phyloP scores from a whole-genome alignment of 225 moss, liverwort and hornwort species.

The Neckera pumila region DNA sequence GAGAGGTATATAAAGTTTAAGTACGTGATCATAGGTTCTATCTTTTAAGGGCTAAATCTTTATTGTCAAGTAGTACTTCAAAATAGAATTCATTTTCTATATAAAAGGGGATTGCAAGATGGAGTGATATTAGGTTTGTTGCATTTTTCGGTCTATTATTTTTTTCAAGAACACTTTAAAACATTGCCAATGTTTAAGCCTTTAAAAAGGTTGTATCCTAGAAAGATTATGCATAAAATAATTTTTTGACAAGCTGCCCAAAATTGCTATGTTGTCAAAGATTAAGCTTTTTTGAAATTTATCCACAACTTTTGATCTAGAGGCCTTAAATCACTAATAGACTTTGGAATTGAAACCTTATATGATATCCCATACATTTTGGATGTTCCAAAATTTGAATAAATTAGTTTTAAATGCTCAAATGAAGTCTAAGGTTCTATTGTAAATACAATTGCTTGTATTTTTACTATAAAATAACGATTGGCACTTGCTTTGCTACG shows the following conservation, averaged over 20 bases:
- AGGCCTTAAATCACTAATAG: background rate
- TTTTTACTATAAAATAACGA: too few species aligned
- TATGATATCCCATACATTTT: fast-evolving
- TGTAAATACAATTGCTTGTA: background rate
- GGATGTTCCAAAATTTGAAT: background rate
- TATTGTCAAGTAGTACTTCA: background rate
- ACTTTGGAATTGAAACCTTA: background rate
- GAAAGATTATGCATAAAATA: background rate
- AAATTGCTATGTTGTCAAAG: too few species aligned
- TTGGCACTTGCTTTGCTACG: too few species aligned
- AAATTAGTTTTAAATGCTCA: background rate
- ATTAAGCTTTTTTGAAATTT: background rate
- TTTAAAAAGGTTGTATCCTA: background rate
- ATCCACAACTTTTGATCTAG: background rate
- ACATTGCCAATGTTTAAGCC: background rate
- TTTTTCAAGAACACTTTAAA: background rate
- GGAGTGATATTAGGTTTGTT: background rate
- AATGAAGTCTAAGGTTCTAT: background rate
- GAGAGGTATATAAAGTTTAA: background rate
- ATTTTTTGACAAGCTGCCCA: background rate
- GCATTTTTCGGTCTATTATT: background rate
- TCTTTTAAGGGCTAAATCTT: too few species aligned
- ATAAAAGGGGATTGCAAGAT: background rate
- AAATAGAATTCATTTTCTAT: background rate
- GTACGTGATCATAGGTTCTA: fast-evolving